Evolutionary conservation across 768 basidiomycete species (phyloP).

Genomic region (Boletus sp.): DNA sequence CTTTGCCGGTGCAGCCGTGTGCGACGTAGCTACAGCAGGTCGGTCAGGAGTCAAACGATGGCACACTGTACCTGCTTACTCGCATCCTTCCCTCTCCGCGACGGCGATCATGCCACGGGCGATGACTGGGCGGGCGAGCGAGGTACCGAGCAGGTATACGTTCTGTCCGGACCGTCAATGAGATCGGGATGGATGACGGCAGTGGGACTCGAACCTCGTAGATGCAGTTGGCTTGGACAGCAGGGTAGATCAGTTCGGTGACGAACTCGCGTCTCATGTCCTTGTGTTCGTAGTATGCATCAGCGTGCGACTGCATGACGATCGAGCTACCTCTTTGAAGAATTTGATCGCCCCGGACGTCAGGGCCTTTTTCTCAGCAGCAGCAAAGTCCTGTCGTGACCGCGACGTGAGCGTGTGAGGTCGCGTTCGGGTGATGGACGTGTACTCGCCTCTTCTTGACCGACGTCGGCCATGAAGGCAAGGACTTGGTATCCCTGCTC

Average conservation of each 20-base stretch:
- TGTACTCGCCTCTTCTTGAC: conserved; percentile 74
- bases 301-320: not conserved
- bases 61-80: conserved; percentile 52
- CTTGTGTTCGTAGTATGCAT: conserved; percentile 37
- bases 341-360: conserved; percentile 95
- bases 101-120: conserved; percentile 97
- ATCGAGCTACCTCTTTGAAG: conserved; percentile 70
- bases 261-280: conserved; percentile 95
- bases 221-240: conserved; percentile 97
- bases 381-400: conserved; percentile 76
- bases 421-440: not conserved
- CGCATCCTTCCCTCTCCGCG: conserved; percentile 90
- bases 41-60: not conserved
- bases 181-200: not conserved
- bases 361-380: conserved; percentile 87
- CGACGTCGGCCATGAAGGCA: conserved; percentile 96
- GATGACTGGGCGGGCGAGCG: conserved; percentile 96
- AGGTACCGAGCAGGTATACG: conserved; percentile 96
- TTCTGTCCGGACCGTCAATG: conserved; percentile 45
- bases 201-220: conserved; percentile 68
- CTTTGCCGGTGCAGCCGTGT: conserved; percentile 99
- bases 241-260: conserved; percentile 95
- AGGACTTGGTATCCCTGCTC: conserved; percentile 97
- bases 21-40: conserved; percentile 71
- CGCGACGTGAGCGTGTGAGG: not conserved